Evolutionary conservation across 2,329 filamentous ascomycete species (phyloP), one percentile per base, ranked within the genome.

Genomic region (Penicillium occitanis): DNA sequence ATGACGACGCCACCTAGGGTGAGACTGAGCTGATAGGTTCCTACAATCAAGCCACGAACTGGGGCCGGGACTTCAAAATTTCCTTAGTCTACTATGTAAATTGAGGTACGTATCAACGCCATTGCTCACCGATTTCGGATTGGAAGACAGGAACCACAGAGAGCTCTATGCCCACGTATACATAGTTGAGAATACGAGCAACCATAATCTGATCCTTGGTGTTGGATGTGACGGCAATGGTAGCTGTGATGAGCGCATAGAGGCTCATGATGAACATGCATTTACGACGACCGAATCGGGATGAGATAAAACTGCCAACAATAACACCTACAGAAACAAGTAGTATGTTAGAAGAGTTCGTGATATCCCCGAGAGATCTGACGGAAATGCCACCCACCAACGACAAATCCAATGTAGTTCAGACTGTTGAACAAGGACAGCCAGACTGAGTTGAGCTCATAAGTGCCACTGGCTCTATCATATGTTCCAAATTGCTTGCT

Each of bases 181-280:
- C 14, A 33, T 35, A 60, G 40, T 33, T 50, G 19, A 50, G 40
- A 17, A 61, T 22, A 5, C 59, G 59, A 19, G 14, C 59, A 22
- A 37, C 25, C n/a, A 61, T n/a, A 17, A 63, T 63, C n/a, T 63
- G 60, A 28, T 63, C 22, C 5, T 14, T 13, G n/a, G 60, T 53
- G 10, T 30, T 63, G 22, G 60, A 22, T 11, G 44, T 63, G 35
- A 63, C 37, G 3, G 33, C 14, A 33, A 63, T 51, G n/a, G 60
- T 57, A 3, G 61, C 61, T 1, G 19, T 19, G n/a, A 63, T 17
- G 17, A 63, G 14, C 11, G 61, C 61, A 22, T 37, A 57, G 10
- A 57, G 2, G n/a, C 61, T 57, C 61, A 63, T 63, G 22, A 25
- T 25, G 30, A 63, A 63, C 22, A 63, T 57, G 14, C 61, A 63